Evolutionary conservation across 1,284 basidiomycete species (phyloP).

Genomic region (Tilletia indica): DNA sequence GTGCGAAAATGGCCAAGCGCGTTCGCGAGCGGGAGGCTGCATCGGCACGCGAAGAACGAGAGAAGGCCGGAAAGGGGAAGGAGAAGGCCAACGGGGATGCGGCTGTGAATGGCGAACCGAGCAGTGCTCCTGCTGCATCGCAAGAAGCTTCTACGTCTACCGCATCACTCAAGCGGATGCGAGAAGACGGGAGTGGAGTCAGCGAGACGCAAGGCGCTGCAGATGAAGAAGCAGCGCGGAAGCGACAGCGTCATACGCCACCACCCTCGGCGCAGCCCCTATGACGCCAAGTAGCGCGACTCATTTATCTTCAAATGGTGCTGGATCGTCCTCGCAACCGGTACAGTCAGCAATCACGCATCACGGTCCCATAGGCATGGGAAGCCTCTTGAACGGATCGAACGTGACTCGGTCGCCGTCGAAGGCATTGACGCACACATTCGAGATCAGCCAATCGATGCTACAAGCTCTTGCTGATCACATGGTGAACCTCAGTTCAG

Average conservation of each 20-base stretch:
- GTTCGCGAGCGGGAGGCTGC: conserved; percentile 65
- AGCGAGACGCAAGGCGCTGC: background rate
- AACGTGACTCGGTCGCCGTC: background rate
- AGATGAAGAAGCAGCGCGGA: background rate
- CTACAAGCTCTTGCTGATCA: conserved; percentile 26
- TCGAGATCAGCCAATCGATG: conserved; percentile 21
- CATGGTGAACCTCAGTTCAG: conserved; percentile 29
- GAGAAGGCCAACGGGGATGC: background rate
- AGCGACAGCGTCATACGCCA: conserved; percentile 8
- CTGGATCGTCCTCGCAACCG: background rate
- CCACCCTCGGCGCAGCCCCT: background rate
- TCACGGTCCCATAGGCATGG: conserved; percentile 11
- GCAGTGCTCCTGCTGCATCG: background rate
- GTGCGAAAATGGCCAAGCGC: conserved; percentile 79
- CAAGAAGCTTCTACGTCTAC: background rate
- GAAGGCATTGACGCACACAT: background rate
- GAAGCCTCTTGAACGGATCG: conserved; percentile 12
- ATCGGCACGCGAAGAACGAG: conserved; percentile 3
- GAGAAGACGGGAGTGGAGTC: background rate
- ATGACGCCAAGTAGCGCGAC: too few relatives aligned
- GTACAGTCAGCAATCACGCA: background rate
- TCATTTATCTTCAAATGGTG: background rate
- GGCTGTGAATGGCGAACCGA: background rate
- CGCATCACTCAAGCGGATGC: background rate
- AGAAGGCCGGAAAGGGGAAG: background rate